Evolutionary conservation across 176 grass and related monocot genomes (phyloP), one percentile per base, ranked within the genome.

Genomic region (Musa troglodytarum): DNA sequence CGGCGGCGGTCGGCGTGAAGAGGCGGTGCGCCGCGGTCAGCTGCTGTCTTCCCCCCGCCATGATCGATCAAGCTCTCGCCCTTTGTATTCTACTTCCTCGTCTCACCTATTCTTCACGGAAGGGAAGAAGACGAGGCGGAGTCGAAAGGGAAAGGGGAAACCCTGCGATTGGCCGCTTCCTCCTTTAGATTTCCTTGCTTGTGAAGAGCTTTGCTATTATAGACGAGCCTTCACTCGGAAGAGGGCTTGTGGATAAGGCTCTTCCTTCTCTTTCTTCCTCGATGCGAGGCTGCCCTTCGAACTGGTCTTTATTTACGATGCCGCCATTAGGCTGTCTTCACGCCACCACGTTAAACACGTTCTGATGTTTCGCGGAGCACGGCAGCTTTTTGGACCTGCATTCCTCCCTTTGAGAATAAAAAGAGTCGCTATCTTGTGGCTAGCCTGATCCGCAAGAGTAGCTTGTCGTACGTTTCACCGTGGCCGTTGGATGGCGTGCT

Each of bases 1-100:
- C 8, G 8, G 72, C 66, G 0, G 54, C 61, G 21, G 67, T 73
- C 63, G 94, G 80, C 71, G 75, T 25, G 85, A 97, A 87, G 55
- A 93, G 53, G 71, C 87, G 84, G 82, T 93, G 83, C 68, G 68
- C 34, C 59, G 87, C 54, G 20, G 81, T 68, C 17, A 77, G 64
- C 52, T 84, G 77, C 58, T 78, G 84, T 50, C 74, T 83, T 17
- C 88, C 84, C 79, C 88, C 90, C 8, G 88, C 82, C 88, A 87
- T 88, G 17, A 19, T 70, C 68, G 2, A 12, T 24, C 9, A 65
- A 24, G 21, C 4, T 8, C 67, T 5, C n/a, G 68, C 21, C 21
- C 13, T 19, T 43, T 25, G 23, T 64, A 2, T 64, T 1, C 12
- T 3, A 1, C n/a, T 61, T 20, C 14, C 49, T 29, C 75, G 56